phyloP scores from a whole-genome alignment of 2,329 filamentous ascomycete genomes.

The Dothiorella sarmentorum region DNA sequence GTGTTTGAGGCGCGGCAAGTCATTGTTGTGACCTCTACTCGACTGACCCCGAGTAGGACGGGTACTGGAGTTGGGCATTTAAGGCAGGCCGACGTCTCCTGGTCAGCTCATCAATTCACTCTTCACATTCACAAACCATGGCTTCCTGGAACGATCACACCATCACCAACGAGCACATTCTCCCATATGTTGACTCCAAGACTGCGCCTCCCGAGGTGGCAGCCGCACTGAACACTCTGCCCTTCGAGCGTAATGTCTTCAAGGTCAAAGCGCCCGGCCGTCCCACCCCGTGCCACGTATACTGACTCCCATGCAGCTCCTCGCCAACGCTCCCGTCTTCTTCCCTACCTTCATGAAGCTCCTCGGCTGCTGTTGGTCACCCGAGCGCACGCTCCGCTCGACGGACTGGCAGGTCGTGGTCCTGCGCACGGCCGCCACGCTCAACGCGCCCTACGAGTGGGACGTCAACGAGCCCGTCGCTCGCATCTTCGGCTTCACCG shows the following conservation, averaged over 20 bases:
- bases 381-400: background rate
- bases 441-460: slow-evolving; percentile 25
- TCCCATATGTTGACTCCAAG: background rate
- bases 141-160: background rate
- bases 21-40: no score
- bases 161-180: background rate
- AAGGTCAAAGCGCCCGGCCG: background rate
- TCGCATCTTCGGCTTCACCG: background rate
- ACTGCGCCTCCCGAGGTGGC: background rate
- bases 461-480: slow-evolving; percentile 27
- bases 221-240: background rate
- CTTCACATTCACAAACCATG: background rate
- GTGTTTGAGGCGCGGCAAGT: no score
- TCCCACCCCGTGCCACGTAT: background rate
- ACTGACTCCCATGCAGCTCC: background rate
- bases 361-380: background rate
- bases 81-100: no score
- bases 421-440: slow-evolving; percentile 24
- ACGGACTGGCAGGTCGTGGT: slow-evolving; percentile 22
- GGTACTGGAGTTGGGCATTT: no score
- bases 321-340: slow-evolving; percentile 17
- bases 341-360: background rate
- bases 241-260: slow-evolving; percentile 6
- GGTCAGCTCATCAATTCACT: no score
- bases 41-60: no score